These are phyloP conservation scores for Casuarina cunninghamiana DNA, from an alignment of 306 rosid genomes.

Conservation along the genomic window DNA sequence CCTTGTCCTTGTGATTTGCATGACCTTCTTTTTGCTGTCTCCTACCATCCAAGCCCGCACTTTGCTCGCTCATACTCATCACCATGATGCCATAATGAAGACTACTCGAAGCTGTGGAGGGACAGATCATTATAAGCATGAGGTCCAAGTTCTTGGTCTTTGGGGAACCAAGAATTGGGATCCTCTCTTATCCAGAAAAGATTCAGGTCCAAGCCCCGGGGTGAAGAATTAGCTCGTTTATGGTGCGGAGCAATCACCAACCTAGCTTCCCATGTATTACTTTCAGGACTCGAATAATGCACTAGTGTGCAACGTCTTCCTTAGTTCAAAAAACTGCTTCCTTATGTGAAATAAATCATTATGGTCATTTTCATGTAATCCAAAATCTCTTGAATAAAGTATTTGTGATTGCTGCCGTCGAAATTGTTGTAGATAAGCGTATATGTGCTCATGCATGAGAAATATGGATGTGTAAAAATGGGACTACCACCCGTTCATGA, in stretches of 20 bases:
- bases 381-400: too few species aligned
- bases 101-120: constrained; percentile 11
- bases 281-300: background rate
- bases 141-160: constrained; percentile 26
- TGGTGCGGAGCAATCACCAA: background rate
- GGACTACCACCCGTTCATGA: too few species aligned
- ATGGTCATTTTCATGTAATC: too few species aligned
- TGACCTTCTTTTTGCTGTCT: constrained; percentile 24
- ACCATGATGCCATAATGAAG: background rate
- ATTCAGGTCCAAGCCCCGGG: background rate
- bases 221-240: background rate
- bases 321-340: background rate
- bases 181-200: too few species aligned
- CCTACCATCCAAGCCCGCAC: constrained; percentile 24
- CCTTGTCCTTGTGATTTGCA: constrained; percentile 15
- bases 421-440: too few species aligned
- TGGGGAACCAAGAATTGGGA: background rate
- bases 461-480: too few species aligned
- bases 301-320: too few species aligned
- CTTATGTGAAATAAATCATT: too few species aligned
- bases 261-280: background rate
- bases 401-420: too few species aligned
- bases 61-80: constrained; percentile 6
- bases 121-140: background rate
- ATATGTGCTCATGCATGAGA: too few species aligned